phyloP scores from a whole-genome alignment of 2,329 filamentous ascomycete species.

The Grosmannia huntii region DNA sequence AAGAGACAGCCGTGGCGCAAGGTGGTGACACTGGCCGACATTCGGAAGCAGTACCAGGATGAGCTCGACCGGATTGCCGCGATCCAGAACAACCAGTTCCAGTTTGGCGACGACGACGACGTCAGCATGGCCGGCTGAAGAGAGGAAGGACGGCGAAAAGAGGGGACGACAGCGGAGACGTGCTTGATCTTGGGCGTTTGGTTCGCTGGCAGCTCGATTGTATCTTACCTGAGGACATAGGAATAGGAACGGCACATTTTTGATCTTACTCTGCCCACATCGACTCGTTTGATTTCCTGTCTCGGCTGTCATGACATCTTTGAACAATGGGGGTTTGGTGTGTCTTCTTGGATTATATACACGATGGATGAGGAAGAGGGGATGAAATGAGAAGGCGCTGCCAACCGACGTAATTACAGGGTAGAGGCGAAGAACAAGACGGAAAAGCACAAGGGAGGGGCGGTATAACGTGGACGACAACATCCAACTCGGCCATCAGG shows the following conservation, averaged over 20 bases:
- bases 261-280: background rate
- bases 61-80: constrained; percentile 81
- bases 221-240: background rate
- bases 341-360: background rate
- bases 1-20: constrained; percentile 42
- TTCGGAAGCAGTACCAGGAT: constrained; percentile 78
- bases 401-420: background rate
- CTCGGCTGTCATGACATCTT: background rate
- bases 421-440: background rate
- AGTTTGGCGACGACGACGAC: constrained; percentile 39
- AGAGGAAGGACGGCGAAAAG: background rate
- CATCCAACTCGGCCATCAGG: background rate
- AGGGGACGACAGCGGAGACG: too few species aligned
- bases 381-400: background rate
- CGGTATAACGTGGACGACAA: background rate
- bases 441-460: background rate
- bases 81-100: constrained; percentile 82
- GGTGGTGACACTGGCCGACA: constrained; percentile 73
- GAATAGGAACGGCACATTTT: background rate
- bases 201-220: background rate
- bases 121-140: background rate
- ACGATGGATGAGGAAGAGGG: background rate
- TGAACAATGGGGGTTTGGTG: background rate
- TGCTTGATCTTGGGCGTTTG: background rate
- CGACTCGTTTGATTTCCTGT: background rate